phyloP scores from a whole-genome alignment of 805 yeast genomes.

The Yarrowia hollandica region DNA sequence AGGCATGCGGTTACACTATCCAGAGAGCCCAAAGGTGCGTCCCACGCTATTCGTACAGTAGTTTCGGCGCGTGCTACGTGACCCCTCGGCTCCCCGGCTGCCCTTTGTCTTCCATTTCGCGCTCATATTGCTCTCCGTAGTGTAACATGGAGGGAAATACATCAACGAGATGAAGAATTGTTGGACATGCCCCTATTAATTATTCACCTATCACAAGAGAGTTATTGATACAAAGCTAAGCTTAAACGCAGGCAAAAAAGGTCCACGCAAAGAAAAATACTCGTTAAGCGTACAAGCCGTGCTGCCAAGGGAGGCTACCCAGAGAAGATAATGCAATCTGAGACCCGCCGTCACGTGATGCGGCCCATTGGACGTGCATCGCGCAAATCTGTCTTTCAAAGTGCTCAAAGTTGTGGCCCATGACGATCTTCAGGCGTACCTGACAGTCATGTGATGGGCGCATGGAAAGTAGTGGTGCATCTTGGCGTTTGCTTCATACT shows the following conservation, averaged over 20 bases:
- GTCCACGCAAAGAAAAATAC: background rate
- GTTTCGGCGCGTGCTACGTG: no score
- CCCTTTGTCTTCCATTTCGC: background rate
- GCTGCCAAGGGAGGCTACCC: no score
- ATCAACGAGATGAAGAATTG: no score
- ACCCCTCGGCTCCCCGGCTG: no score
- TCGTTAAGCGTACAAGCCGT: no score
- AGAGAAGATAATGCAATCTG: no score
- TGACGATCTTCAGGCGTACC: slow-evolving; percentile 18
- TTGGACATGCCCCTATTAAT: background rate
- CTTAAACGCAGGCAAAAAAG: background rate
- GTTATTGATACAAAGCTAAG: background rate
- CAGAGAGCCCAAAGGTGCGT: no score
- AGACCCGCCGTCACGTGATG: slow-evolving; percentile 16
- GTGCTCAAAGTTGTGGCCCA: background rate
- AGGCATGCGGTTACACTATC: no score
- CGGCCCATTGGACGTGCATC: background rate
- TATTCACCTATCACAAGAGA: slow-evolving; percentile 12
- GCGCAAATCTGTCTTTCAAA: background rate
- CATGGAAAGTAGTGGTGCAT: background rate
- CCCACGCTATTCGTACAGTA: no score
- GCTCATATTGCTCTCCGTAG: background rate
- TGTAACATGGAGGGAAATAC: background rate
- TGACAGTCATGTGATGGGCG: slow-evolving; percentile 22
- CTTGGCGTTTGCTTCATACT: background rate